A percentile compares a stretch with the other conserved stretches of the same genome.
phyloP scores from a whole-genome alignment of 2,329 filamentous ascomycete genomes.

The Colletotrichum salicis region DNA sequence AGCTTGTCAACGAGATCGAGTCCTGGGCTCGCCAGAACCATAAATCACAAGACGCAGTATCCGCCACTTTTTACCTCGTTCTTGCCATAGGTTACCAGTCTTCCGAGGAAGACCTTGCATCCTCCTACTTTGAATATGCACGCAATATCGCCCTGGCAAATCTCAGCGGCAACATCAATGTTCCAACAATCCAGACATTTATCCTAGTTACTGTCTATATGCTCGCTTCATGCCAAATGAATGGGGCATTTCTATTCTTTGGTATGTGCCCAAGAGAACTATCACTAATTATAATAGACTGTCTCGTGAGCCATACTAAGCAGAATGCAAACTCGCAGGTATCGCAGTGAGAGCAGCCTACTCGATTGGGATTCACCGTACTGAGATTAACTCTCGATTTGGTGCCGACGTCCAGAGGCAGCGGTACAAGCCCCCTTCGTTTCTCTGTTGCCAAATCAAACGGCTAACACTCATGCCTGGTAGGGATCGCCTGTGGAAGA shows the following conservation, averaged over 20 bases:
- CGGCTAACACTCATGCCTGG: neutral
- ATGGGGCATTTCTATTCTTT: constrained; percentile 64
- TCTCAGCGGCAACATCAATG: constrained; percentile 58
- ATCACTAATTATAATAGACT: neutral
- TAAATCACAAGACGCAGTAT: constrained; percentile 49
- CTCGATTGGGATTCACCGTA: constrained; percentile 63
- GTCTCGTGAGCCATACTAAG: constrained; percentile 7
- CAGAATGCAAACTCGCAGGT: constrained; percentile 40
- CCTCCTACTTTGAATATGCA: constrained; percentile 61
- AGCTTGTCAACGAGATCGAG: constrained; percentile 52
- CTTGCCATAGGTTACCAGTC: constrained; percentile 61
- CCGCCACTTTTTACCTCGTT: constrained; percentile 57
- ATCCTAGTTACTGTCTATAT: constrained; percentile 63
- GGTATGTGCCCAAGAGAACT: constrained; percentile 38
- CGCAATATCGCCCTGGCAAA: constrained; percentile 56
- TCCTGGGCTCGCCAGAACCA: constrained; percentile 52
- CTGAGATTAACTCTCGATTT: constrained; percentile 64
- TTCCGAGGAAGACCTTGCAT: constrained; percentile 52
- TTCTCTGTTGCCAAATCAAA: too few species aligned
- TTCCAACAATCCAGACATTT: constrained; percentile 62
- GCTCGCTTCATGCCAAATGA: constrained; percentile 65
- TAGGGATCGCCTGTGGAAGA: constrained; percentile 64
- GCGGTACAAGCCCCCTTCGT: constrained; percentile 38
- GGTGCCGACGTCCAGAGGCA: constrained; percentile 54
- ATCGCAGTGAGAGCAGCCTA: constrained; percentile 64